phyloP scores from a whole-genome alignment of 2,329 filamentous ascomycete genomes.

The Lachnellula willkommii region DNA sequence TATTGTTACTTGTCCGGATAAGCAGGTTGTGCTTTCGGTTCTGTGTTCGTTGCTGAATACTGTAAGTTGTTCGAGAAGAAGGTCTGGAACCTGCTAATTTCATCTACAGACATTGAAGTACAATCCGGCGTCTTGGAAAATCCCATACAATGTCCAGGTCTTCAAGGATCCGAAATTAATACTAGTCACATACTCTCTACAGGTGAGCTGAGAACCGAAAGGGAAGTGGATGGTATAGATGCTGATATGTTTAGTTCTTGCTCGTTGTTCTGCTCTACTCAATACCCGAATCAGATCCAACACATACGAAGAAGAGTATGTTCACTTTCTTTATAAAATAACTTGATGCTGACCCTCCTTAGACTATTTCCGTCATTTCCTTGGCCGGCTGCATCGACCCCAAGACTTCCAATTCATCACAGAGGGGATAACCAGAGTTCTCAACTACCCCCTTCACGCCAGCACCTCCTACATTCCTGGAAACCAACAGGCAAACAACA shows the following conservation, averaged over 20 bases:
- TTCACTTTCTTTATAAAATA: neutral
- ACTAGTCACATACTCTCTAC: slow-evolving; percentile 84
- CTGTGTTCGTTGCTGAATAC: slow-evolving; percentile 93
- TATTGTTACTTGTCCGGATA: slow-evolving; percentile 80
- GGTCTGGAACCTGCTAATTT: slow-evolving; percentile 8
- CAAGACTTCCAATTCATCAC: slow-evolving; percentile 98
- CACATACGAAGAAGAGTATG: slow-evolving; percentile 61
- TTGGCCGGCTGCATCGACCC: slow-evolving; percentile 74
- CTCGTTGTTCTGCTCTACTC: slow-evolving; percentile 80
- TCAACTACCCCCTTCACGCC: slow-evolving; percentile 88
- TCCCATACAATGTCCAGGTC: slow-evolving; percentile 88
- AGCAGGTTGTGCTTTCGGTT: slow-evolving; percentile 83
- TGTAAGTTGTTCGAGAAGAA: slow-evolving; percentile 45
- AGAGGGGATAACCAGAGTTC: slow-evolving; percentile 85
- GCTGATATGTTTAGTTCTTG: slow-evolving; percentile 55
- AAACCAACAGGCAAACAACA: slow-evolving; percentile 64
- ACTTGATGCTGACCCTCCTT: slow-evolving; percentile 7
- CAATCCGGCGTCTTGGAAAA: slow-evolving; percentile 87
- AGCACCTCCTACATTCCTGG: slow-evolving; percentile 85
- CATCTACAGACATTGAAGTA: slow-evolving; percentile 80
- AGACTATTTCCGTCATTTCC: slow-evolving; percentile 83
- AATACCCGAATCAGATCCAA: slow-evolving; percentile 68
- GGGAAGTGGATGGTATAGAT: neutral
- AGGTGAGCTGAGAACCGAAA: slow-evolving; percentile 17
- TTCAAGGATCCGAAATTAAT: slow-evolving; percentile 88